phyloP scores from a whole-genome alignment of 1,284 basidiomycete species.

The Ganoderma leucocontextum region DNA sequence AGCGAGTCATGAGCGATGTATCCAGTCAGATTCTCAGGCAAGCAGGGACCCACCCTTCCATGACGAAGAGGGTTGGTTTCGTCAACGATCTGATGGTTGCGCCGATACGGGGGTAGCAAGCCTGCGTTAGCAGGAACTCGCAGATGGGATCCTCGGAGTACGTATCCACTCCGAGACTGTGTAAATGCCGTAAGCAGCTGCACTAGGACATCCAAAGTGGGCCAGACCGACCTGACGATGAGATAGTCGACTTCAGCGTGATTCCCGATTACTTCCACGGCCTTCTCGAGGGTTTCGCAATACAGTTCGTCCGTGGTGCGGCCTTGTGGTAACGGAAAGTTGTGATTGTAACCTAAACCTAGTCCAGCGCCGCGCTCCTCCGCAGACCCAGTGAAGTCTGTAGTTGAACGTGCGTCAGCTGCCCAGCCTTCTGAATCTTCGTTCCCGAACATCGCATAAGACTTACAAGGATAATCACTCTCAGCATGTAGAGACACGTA shows the following conservation, averaged over 20 bases:
- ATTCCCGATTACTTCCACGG: constrained; percentile 32
- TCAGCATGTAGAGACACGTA: constrained; percentile 47
- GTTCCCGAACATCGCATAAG: neutral
- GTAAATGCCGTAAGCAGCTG: neutral
- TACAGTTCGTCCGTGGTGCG: constrained; percentile 42
- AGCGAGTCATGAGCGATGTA: neutral
- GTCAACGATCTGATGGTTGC: constrained; percentile 35
- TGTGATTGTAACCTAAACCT: constrained; percentile 42
- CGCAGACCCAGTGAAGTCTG: constrained; percentile 46
- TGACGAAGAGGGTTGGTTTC: constrained; percentile 44
- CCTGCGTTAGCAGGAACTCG: constrained; percentile 43
- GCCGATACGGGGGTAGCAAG: constrained; percentile 45
- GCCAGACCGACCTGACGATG: constrained; percentile 42
- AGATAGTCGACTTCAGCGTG: constrained; percentile 40
- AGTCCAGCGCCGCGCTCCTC: constrained; percentile 41
- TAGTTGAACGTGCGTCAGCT: neutral
- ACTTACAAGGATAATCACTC: constrained; percentile 48
- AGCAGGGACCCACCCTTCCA: constrained; percentile 45
- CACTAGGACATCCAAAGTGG: no score
- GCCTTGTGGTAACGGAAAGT: constrained; percentile 43
- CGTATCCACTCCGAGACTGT: constrained; percentile 48
- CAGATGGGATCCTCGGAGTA: constrained; percentile 47
- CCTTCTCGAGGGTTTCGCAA: constrained; percentile 36
- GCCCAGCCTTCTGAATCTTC: neutral
- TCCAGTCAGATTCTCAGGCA: neutral